A percentile compares a stretch with the other conserved stretches of the same genome.
Evolutionary conservation across 2,329 filamentous ascomycete genomes (phyloP).

Genomic region (Nemania sp.): DNA sequence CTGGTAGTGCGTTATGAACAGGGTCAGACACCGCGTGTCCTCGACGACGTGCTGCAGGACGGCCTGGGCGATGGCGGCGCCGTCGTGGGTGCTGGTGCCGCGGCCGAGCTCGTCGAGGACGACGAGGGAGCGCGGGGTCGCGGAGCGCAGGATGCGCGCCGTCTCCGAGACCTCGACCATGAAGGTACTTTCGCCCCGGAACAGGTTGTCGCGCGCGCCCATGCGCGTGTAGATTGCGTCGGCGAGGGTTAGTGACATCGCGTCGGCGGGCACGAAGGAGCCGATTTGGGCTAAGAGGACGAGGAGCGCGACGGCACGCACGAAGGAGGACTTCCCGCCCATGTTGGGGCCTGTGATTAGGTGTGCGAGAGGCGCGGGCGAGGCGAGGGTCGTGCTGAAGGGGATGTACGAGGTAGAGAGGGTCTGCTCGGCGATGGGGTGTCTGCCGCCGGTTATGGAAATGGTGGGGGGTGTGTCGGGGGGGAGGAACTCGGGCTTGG

Average conservation of each 20-base stretch:
- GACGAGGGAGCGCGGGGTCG: conserved; percentile 84
- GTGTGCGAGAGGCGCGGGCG: conserved; percentile 75
- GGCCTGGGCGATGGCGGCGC: conserved; percentile 92
- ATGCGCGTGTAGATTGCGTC: conserved; percentile 96
- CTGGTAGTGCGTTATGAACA: conserved; percentile 99
- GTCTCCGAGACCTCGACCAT: conserved; percentile 98
- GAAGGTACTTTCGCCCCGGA: conserved; percentile 94
- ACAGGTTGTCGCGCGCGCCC: conserved; percentile 95
- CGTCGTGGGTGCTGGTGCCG: conserved; percentile 94
- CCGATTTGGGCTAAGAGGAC: conserved; percentile 95
- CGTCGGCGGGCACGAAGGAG: conserved; percentile 87
- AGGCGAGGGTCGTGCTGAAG: conserved; percentile 82
- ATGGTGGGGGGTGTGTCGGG: conserved; percentile 75
- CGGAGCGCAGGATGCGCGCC: conserved; percentile 87
- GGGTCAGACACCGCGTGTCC: conserved; percentile 79
- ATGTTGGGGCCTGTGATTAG: conserved; percentile 98
- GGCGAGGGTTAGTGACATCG: conserved; percentile 80
- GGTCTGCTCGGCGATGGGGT: conserved; percentile 95
- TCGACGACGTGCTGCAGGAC: conserved; percentile 87
- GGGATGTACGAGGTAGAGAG: conserved; percentile 90
- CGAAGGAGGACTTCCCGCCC: conserved; percentile 98
- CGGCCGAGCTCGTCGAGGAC: conserved; percentile 95
- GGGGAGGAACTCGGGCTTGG: conserved; percentile 76
- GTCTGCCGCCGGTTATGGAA: conserved; percentile 79
- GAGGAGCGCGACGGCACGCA: conserved; percentile 90